Base-by-base conservation (phyloP, 225 moss, liverwort and hornwort genomes). In the Ulota crispa region DNA sequence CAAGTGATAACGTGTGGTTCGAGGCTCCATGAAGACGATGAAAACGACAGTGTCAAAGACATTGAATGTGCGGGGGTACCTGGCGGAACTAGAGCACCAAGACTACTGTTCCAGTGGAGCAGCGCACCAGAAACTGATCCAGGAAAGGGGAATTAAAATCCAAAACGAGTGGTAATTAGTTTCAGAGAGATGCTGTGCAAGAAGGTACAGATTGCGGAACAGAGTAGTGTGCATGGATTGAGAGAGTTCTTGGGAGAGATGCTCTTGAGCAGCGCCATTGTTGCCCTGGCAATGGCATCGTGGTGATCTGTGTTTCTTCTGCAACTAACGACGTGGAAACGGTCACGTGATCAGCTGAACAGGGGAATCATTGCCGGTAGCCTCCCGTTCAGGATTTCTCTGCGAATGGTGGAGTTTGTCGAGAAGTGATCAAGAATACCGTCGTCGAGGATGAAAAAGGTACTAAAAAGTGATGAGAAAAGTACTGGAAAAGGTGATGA, bases 281-380 rank as follows among this genome's bases (percentile, higher is more conserved):
- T 41, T 21, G 47, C 62, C 20, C 34, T 72, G 80, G 52, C n/a
- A n/a, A n/a, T n/a, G n/a, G 34, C 61, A 63, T 70, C 80, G 70
- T 70, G 45, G 66, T 50, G 66, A 53, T 36, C 78, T 67, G 54
- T 66, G 80, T 26, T 63, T 71, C 72, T 52, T 80, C 52, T 14
- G 5, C 52, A 8, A 18, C 3, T 72, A 72, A 80, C 80, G 63
- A 80, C 52, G 63, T 72, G 52, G 34, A 50, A 80, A 80, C 80
- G 80, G 80, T 72, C 80, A 19, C 18, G 70, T 34, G 79, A 32
- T 80, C 80, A 80, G 80, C 80, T 72, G 80, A 80, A 72, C 78
- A 62, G 71, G 62, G 80, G 47, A 80, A 32, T 60, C 70, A 79
- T 21, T 59, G 57, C 79, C 43, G 69, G 56, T 79, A 32, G 8